Evolutionary conservation across 2,329 filamentous ascomycete genomes (phyloP).

Genomic region (Colletotrichum liaoningense): DNA sequence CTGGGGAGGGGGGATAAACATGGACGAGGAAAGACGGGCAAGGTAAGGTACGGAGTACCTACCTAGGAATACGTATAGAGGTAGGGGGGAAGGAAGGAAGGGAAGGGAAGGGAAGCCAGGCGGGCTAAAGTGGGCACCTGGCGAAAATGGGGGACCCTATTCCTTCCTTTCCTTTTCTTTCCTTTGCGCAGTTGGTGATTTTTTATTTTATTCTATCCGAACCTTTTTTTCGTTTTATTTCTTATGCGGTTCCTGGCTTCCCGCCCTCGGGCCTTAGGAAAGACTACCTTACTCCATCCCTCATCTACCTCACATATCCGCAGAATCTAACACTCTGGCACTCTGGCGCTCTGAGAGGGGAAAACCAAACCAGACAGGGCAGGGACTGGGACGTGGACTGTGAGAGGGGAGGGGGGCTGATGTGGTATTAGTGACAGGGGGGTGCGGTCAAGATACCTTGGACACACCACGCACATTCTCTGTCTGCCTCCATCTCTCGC

Average conservation of each 20-base stretch:
- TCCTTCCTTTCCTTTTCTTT: background rate
- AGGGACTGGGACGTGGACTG: background rate
- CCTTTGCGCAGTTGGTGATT: constrained; percentile 7
- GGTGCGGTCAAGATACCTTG: background rate
- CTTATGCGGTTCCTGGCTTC: no score
- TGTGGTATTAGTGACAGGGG: constrained; percentile 5
- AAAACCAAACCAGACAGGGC: background rate
- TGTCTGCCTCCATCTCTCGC: background rate
- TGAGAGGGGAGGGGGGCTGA: background rate
- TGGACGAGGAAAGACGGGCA: background rate
- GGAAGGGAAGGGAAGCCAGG: constrained; percentile 6
- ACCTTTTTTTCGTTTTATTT: background rate
- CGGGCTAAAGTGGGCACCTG: constrained; percentile 27
- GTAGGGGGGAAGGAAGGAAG: background rate
- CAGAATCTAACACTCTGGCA: no score
- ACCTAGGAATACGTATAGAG: background rate
- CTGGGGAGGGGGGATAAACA: background rate
- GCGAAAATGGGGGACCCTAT: constrained; percentile 11
- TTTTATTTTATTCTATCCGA: background rate
- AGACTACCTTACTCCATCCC: background rate
- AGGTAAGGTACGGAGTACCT: no score
- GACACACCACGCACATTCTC: background rate
- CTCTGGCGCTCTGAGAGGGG: background rate
- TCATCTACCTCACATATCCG: no score
- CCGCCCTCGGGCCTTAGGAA: background rate